These are phyloP conservation scores for Colletotrichum shisoi DNA, from an alignment of 2,329 filamentous ascomycete genomes.

Conservation along the genomic window DNA sequence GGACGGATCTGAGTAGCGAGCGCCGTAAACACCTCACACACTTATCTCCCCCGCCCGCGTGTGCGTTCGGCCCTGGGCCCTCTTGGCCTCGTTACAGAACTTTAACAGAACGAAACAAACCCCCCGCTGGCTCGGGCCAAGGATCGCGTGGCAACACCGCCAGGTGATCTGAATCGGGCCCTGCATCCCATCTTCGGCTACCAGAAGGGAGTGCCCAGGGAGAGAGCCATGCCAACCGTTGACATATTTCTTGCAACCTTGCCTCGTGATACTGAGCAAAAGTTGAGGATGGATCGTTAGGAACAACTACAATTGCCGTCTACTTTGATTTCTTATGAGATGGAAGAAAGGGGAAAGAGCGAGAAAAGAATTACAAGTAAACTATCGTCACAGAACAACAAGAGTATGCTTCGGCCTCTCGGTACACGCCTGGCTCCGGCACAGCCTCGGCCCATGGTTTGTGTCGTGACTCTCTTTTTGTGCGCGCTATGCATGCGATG, in stretches of 20 bases:
- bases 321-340: not conserved
- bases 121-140: slow-evolving; percentile 22
- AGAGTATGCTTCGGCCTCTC: not conserved
- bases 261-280: slow-evolving; percentile 14
- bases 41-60: not conserved
- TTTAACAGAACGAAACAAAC: slow-evolving; percentile 16
- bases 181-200: slow-evolving; percentile 7
- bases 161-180: slow-evolving; percentile 21
- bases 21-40: slow-evolving; percentile 3
- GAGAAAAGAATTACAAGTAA: not conserved
- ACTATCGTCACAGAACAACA: not conserved
- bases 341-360: not conserved
- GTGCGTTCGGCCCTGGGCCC: not conserved
- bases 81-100: slow-evolving; percentile 12
- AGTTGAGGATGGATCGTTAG: not conserved
- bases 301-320: not conserved
- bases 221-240: not conserved
- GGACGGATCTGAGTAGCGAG: slow-evolving; percentile 22
- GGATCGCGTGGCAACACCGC: not conserved
- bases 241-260: not conserved
- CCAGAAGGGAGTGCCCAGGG: not conserved
- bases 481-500: not conserved
- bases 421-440: slow-evolving; percentile 28
- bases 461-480: not conserved
- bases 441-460: slow-evolving; percentile 33